Evolutionary conservation across 2,329 filamentous ascomycete genomes (phyloP).

Genomic region (Orbilia brochopaga): DNA sequence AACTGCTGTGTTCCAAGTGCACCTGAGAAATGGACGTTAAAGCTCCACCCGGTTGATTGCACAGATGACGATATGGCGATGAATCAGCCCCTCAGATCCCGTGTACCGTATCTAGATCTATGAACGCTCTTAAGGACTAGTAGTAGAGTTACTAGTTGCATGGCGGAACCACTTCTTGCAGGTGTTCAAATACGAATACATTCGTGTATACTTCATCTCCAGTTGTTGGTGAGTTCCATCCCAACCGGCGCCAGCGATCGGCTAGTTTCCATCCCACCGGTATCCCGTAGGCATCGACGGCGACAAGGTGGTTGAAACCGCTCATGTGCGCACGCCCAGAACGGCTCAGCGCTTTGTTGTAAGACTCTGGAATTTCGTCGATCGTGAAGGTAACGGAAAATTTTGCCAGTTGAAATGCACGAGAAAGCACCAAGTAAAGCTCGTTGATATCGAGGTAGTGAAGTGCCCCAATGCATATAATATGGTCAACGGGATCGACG

Average conservation of each 20-base stretch:
- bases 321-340: neutral
- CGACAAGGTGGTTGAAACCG: slow-evolving; percentile 11
- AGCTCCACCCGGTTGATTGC: no score
- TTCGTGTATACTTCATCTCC: slow-evolving; percentile 7
- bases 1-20: no score
- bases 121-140: no score
- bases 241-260: slow-evolving; percentile 7
- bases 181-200: slow-evolving; percentile 8
- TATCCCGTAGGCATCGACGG: neutral
- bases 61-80: no score
- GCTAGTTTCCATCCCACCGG: slow-evolving; percentile 9
- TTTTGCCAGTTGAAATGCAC: slow-evolving; percentile 4
- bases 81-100: no score
- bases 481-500: neutral
- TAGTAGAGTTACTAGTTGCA: no score
- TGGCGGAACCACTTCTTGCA: no score
- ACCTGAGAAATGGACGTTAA: no score
- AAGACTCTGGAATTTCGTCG: slow-evolving; percentile 12
- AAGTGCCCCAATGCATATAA: slow-evolving; percentile 10
- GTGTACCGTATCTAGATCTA: no score
- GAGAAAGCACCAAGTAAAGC: slow-evolving; percentile 1
- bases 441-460: slow-evolving; percentile 7
- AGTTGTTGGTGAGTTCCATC: slow-evolving; percentile 7
- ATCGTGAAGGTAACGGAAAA: slow-evolving; percentile 9
- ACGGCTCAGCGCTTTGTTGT: neutral